These are phyloP conservation scores for Suillus ampliporus DNA, from an alignment of 768 basidiomycete species.

Conservation along the genomic window DNA sequence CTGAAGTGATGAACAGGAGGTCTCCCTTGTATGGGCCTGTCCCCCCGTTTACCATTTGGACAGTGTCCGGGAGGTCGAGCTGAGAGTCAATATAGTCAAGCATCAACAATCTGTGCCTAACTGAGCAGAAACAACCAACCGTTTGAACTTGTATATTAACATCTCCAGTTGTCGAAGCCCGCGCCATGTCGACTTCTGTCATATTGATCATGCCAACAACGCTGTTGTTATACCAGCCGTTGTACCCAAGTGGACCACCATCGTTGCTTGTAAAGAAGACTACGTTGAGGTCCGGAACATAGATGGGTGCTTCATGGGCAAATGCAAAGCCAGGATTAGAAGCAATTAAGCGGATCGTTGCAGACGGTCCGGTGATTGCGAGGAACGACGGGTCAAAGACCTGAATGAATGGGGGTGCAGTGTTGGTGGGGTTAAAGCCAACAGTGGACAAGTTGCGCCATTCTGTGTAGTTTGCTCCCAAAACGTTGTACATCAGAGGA, in stretches of 20 bases:
- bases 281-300: constrained; percentile 67
- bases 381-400: constrained; percentile 61
- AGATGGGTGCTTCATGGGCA: constrained; percentile 82
- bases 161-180: constrained; percentile 39
- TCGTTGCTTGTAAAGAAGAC: constrained; percentile 76
- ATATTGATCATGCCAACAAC: constrained; percentile 67
- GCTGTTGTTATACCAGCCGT: constrained; percentile 67
- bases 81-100: constrained; percentile 32
- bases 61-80: constrained; percentile 60
- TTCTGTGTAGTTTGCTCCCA: constrained; percentile 48
- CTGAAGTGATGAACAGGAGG: constrained; percentile 67
- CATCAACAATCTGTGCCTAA: neutral
- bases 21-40: constrained; percentile 65
- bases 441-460: constrained; percentile 44
- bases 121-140: constrained; percentile 26
- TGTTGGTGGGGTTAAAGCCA: constrained; percentile 66
- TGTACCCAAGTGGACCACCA: constrained; percentile 68
- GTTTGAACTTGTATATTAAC: constrained; percentile 58
- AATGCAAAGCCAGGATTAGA: constrained; percentile 67
- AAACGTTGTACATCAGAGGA: constrained; percentile 56
- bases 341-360: constrained; percentile 64
- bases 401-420: constrained; percentile 64
- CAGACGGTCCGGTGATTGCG: constrained; percentile 57
- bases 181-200: constrained; percentile 54
- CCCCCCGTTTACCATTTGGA: constrained; percentile 76